A percentile compares a stretch with the other conserved stretches of the same genome.
These are phyloP conservation scores for Boletus tomentosulus DNA, from an alignment of 768 basidiomycete species.

Conservation along the genomic window DNA sequence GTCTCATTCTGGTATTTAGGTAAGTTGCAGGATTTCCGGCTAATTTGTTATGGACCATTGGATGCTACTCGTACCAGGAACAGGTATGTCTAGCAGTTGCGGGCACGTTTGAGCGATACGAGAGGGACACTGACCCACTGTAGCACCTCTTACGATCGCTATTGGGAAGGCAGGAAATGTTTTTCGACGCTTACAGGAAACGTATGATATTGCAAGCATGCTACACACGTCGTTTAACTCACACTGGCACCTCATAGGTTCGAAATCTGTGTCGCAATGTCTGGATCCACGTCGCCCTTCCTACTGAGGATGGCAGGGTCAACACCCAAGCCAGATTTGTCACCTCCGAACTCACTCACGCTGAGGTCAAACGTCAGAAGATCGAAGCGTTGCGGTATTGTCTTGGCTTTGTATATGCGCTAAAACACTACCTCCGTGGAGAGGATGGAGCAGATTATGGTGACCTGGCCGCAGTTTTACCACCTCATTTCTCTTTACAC, in stretches of 20 bases:
- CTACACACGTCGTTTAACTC: background rate
- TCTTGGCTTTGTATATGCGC: conserved; percentile 67
- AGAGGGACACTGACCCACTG: conserved; percentile 1
- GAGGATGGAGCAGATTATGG: conserved; percentile 71
- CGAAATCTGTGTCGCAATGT: conserved; percentile 75
- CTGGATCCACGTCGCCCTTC: conserved; percentile 75
- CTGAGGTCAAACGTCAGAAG: conserved; percentile 62
- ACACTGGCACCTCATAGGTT: conserved; percentile 31
- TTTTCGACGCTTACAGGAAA: conserved; percentile 70
- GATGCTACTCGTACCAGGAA: conserved; percentile 43
- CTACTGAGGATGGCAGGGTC: conserved; percentile 46
- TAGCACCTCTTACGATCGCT: conserved; percentile 83
- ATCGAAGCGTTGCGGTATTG: conserved; percentile 64
- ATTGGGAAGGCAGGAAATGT: conserved; percentile 85
- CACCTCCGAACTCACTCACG: conserved; percentile 39
- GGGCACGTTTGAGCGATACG: background rate
- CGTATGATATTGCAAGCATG: conserved; percentile 28
- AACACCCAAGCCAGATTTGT: conserved; percentile 52
- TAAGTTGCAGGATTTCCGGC: conserved; percentile 26
- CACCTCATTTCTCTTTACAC: conserved; percentile 51
- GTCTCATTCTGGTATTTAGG: conserved; percentile 86
- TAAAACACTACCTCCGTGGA: conserved; percentile 78
- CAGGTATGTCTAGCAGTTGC: conserved; percentile 41
- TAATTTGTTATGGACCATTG: background rate
- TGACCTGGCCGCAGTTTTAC: conserved; percentile 67